Percentiles rank a stretch among this genome's conserved stretches.
phyloP scores from a whole-genome alignment of 352 stramenopile genomes.

The Phytopythium ostracodes region DNA sequence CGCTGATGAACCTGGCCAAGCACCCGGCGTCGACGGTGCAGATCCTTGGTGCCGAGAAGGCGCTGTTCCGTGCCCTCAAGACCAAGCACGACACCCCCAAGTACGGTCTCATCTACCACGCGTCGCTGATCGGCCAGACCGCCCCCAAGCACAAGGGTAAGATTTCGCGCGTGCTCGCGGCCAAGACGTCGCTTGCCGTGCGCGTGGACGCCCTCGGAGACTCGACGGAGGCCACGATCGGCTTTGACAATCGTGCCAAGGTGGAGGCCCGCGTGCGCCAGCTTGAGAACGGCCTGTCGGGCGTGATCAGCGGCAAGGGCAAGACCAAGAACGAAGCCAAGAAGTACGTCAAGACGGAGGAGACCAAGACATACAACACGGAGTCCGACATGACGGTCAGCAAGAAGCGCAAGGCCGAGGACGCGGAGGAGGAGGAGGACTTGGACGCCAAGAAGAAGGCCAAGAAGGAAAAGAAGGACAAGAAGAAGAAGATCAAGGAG shows the following conservation, averaged over 20 bases:
- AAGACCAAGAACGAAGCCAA: conserved; percentile 90
- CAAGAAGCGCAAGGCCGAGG: conserved; percentile 85
- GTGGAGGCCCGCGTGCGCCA: conserved; percentile 97
- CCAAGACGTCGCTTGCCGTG: conserved; percentile 98
- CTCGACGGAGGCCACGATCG: conserved; percentile 93
- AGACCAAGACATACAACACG: conserved; percentile 90
- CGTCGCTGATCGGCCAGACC: conserved; percentile 98
- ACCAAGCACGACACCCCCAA: conserved; percentile 99
- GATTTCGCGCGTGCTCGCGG: conserved; percentile 97
- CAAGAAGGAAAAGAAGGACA: conserved; percentile 76
- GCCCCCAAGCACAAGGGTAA: conserved; percentile 99
- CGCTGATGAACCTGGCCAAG: conserved; percentile 99
- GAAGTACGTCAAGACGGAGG: conserved; percentile 87
- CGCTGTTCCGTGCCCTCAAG: conserved; percentile 99
- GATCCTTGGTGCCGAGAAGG: conserved; percentile 99
- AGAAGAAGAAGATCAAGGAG: conserved; percentile 43
- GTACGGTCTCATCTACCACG: conserved; percentile 99
- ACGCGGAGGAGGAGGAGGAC: conserved; percentile 64
- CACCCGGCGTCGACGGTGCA: conserved; percentile 98
- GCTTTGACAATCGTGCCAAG: conserved; percentile 97
- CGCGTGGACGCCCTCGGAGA: conserved; percentile 99
- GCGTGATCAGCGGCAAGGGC: conserved; percentile 79
- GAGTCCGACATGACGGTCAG: conserved; percentile 94
- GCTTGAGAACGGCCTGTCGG: conserved; percentile 93
- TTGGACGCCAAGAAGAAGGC: conserved; percentile 63